These are phyloP conservation scores for Beauveria sp. DNA, from an alignment of 2,329 filamentous ascomycete species.

Conservation along the genomic window DNA sequence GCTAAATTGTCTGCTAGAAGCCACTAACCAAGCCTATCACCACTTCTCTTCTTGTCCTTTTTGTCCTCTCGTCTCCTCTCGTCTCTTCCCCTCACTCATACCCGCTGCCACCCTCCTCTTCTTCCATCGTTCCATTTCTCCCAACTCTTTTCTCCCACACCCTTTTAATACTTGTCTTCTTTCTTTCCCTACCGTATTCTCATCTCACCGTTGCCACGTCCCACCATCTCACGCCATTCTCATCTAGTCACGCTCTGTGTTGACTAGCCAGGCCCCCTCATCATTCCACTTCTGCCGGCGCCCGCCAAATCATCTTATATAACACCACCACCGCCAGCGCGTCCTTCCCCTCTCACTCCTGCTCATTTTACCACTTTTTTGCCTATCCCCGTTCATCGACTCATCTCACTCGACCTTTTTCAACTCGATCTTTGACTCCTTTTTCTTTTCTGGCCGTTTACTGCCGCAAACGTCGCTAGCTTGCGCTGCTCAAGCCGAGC, in stretches of 20 bases:
- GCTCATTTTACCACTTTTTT: neutral
- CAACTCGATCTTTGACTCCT: neutral
- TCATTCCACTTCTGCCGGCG: conserved; percentile 1
- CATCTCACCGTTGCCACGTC: neutral
- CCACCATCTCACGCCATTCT: neutral
- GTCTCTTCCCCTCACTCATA: neutral
- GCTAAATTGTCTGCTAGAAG: neutral
- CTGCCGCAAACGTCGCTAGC: conserved; percentile 4
- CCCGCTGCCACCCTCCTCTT: neutral
- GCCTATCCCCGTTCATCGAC: neutral
- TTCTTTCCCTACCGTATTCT: neutral
- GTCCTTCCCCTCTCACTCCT: neutral
- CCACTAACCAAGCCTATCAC: neutral
- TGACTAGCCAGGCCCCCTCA: neutral
- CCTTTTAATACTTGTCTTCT: neutral
- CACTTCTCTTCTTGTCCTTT: neutral
- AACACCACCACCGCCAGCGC: neutral
- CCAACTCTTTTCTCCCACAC: neutral
- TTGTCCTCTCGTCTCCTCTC: neutral
- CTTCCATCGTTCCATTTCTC: neutral
- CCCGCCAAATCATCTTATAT: conserved; percentile 3
- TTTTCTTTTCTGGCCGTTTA: neutral
- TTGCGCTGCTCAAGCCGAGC: conserved; percentile 1
- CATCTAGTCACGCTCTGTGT: neutral
- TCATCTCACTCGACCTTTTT: neutral